Conservation (phyloP, 805 yeast species). For the Candida adriatica region DNA sequence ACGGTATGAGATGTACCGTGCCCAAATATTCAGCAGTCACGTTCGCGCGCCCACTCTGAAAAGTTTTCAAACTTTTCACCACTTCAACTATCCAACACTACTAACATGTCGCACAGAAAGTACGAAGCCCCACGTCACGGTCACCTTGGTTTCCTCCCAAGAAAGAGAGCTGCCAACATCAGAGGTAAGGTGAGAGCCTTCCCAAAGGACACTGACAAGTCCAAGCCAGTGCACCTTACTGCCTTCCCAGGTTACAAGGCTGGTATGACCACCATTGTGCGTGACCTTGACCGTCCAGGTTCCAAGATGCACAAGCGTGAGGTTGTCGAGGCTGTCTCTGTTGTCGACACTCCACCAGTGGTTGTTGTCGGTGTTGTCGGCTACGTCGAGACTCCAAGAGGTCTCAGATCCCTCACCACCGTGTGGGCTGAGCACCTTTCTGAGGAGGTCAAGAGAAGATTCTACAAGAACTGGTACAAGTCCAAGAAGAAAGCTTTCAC, state of each 20-base stretch:
- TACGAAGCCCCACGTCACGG: slow-evolving; percentile 99
- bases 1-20: no score
- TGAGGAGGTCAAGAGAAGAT: slow-evolving; percentile 99
- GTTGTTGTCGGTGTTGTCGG: slow-evolving; percentile 99
- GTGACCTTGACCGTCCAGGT: slow-evolving; percentile 99
- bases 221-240: slow-evolving; percentile 97
- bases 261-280: slow-evolving; percentile 99
- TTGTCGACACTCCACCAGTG: slow-evolving; percentile 98
- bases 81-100: slow-evolving; percentile 21
- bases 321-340: slow-evolving; percentile 98
- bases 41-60: slow-evolving; percentile 5
- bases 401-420: slow-evolving; percentile 98
- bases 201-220: slow-evolving; percentile 91
- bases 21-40: no score
- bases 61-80: slow-evolving; percentile 17
- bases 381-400: slow-evolving; percentile 99
- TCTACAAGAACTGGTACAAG: slow-evolving; percentile 99
- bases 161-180: slow-evolving; percentile 98
- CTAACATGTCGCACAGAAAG: slow-evolving; percentile 97
- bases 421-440: slow-evolving; percentile 99
- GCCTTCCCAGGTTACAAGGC: slow-evolving; percentile 99
- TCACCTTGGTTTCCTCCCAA: slow-evolving; percentile 99
- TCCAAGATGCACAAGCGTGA: slow-evolving; percentile 99
- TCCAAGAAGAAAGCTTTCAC: slow-evolving; percentile 99
- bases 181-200: slow-evolving; percentile 99